These are phyloP conservation scores for Phallus indusiatus DNA, from an alignment of 768 basidiomycete genomes.

Conservation along the genomic window DNA sequence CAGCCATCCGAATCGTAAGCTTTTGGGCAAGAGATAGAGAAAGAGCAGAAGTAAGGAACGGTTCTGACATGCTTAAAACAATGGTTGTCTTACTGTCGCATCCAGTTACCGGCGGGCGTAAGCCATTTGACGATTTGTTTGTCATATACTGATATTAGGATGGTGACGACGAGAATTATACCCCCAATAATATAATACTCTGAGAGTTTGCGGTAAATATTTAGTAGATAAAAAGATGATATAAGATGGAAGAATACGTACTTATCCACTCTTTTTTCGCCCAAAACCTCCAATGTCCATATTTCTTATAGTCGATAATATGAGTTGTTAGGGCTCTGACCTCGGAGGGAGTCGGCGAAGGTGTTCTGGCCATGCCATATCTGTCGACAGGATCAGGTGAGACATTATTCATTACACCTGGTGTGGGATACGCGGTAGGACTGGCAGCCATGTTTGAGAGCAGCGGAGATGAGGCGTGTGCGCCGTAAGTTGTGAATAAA, in stretches of 20 bases:
- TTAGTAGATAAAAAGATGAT: neutral
- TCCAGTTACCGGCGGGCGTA: conserved; percentile 53
- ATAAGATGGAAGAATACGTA: neutral
- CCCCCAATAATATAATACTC: conserved; percentile 28
- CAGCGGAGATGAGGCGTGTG: neutral
- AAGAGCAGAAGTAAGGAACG: neutral
- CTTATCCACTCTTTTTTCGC: conserved; percentile 6
- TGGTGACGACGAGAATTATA: conserved; percentile 38
- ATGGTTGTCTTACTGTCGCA: conserved; percentile 42
- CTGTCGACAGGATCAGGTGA: neutral
- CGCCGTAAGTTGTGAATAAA: neutral
- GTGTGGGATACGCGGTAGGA: too few relatives aligned
- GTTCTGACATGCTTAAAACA: neutral
- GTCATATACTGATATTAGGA: conserved; percentile 54
- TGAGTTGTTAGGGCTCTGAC: conserved; percentile 7
- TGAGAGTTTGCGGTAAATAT: neutral
- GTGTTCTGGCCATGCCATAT: conserved; percentile 6
- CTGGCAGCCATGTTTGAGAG: neutral
- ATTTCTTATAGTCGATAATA: neutral
- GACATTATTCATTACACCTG: neutral
- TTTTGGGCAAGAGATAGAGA: conserved; percentile 15
- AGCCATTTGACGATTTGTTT: conserved; percentile 64
- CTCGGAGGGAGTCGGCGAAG: conserved; percentile 15
- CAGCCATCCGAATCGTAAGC: conserved; percentile 52
- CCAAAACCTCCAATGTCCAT: conserved; percentile 7